These are phyloP conservation scores for Aspergillus baeticus DNA, from an alignment of 495 filamentous ascomycete genomes.

Conservation along the genomic window DNA sequence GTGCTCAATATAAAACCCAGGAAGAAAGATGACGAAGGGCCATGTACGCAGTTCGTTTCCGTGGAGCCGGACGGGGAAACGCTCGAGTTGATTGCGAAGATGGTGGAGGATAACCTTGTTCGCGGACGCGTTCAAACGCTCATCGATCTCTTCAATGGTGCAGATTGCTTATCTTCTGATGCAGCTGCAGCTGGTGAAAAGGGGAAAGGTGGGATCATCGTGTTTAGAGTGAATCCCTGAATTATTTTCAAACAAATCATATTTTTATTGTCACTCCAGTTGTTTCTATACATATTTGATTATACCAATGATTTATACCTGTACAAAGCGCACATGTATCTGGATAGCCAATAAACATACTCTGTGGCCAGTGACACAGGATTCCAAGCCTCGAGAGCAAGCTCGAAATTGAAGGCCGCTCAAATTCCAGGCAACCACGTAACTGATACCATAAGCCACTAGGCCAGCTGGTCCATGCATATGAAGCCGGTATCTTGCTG, in stretches of 20 bases:
- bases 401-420: too few species aligned
- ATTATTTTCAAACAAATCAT: too few species aligned
- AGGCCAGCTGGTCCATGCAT: too few species aligned
- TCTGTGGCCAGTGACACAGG: too few species aligned
- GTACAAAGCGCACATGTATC: too few species aligned
- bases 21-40: slow-evolving; percentile 13
- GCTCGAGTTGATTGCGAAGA: slow-evolving; percentile 28
- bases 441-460: too few species aligned
- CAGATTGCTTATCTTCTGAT: slow-evolving; percentile 27
- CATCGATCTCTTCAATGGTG: slow-evolving; percentile 32
- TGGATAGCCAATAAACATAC: too few species aligned
- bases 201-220: slow-evolving; percentile 33
- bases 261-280: too few species aligned
- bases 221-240: slow-evolving; percentile 33
- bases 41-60: slow-evolving; percentile 37
- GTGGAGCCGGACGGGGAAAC: slow-evolving; percentile 37
- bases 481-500: too few species aligned
- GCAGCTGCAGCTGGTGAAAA: slow-evolving; percentile 27
- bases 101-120: slow-evolving; percentile 35
- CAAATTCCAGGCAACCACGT: too few species aligned
- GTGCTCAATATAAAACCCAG: slow-evolving; percentile 15
- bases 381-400: too few species aligned
- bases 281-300: not conserved
- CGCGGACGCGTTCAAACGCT: slow-evolving; percentile 32
- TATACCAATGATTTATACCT: not conserved